Evolutionary conservation across 2,329 filamentous ascomycete genomes (phyloP).

Genomic region (Colletotrichum horii): DNA sequence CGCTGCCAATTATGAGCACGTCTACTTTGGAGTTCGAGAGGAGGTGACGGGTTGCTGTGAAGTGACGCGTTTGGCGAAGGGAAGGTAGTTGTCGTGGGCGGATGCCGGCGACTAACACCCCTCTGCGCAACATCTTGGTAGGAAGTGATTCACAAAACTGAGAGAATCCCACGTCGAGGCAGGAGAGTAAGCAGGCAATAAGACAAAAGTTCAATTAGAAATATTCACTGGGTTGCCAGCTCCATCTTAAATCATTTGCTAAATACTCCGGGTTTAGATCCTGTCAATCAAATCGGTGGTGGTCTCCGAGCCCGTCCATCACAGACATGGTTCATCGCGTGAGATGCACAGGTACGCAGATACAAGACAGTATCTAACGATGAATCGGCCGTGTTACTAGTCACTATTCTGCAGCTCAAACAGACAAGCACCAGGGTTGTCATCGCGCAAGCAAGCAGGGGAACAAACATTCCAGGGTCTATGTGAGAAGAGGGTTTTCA

Average conservation of each 20-base stretch:
- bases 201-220: not conserved
- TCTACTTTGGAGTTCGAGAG: not conserved
- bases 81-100: not conserved
- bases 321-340: not conserved
- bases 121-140: not conserved
- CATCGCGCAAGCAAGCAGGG: not conserved
- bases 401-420: not conserved
- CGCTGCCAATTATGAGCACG: slow-evolving; percentile 35
- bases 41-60: not conserved
- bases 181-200: not conserved
- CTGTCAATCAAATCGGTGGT: not conserved
- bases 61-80: not conserved
- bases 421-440: not conserved
- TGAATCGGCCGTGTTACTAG: fast-evolving
- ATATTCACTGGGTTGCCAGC: not conserved
- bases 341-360: not conserved
- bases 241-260: not conserved
- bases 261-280: not conserved
- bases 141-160: not conserved
- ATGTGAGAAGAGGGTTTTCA: not conserved
- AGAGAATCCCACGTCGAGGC: not conserved
- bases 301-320: not conserved
- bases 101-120: not conserved
- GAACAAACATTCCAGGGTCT: not conserved
- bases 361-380: not conserved